Evolutionary conservation across 1,284 basidiomycete species (phyloP), one percentile per base, ranked within the genome.

Genomic region (Naganishia albida): DNA sequence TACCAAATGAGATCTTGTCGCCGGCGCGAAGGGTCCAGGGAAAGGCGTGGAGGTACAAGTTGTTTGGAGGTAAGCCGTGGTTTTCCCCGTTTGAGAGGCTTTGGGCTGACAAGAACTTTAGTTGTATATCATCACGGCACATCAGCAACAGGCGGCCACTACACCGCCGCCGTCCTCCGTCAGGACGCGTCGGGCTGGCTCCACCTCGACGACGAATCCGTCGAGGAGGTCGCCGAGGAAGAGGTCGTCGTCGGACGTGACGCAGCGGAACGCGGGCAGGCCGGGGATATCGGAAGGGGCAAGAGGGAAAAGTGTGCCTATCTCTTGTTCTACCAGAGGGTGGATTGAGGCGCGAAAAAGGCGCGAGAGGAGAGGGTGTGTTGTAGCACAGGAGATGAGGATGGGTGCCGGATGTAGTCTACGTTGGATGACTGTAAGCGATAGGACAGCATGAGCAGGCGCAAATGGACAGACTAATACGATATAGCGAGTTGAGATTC

Each of bases 101-200:
- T 25, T 13, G 23, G 53, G 59, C 67, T 39, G 68, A 53, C 26
- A 28, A 15, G 23, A 54, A 56, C 40, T 52, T 0, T 72, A 90
- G 93, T 89, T 23, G 82, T 98, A 8, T 98, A 98, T 78, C 95
- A 99, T 78, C 94, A 99, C 73, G 95, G 95, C 1, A 82, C 84
- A 52, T 90, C 89, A 15, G 93, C 95, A 0, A 88, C 87, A 0
- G 94, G 94, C 7, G 95, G 95, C 0, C 94, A 98, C 78, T 99
- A 98, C 81, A 99, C 94, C 1, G 86, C 96, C 50, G 89, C 94
- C 69, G 90, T 96, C 1, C 81, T 94, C 8, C 88, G 92, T 68
- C 89, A 91, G 23, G 69, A 78, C 72, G 68, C 53, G 77, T 74
- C 70, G 79, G 73, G 87, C 83, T 98, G 91, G 95, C 84, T 96